Evolutionary conservation across 208 protist genomes (phyloP).

Genomic region (Trypanosoma lewisi): DNA sequence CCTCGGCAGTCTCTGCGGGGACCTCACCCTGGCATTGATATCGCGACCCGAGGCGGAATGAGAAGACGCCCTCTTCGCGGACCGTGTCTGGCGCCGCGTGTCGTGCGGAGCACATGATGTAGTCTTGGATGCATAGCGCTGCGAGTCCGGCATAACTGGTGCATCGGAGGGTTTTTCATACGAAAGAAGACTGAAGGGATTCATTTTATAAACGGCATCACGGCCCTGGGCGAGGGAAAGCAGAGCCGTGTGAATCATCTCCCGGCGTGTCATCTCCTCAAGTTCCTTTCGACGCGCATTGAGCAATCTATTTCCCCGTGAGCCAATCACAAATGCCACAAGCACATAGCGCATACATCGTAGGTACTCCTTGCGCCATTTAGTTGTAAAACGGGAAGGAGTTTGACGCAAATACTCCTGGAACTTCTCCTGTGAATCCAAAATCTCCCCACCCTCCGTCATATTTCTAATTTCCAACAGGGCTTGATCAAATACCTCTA

Average conservation of each 20-base stretch:
- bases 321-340: conserved; percentile 6
- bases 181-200: neutral
- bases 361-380: conserved; percentile 14
- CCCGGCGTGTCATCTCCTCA: conserved; percentile 8
- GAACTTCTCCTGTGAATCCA: conserved; percentile 11
- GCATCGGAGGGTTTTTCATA: neutral
- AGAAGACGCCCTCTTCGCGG: too few relatives aligned
- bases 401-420: conserved; percentile 7
- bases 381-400: neutral
- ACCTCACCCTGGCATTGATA: too few relatives aligned
- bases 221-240: conserved; percentile 21
- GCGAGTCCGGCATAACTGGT: neutral
- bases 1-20: too few relatives aligned
- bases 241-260: conserved; percentile 23
- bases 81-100: too few relatives aligned
- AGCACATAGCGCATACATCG: conserved; percentile 17
- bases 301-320: neutral
- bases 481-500: conserved; percentile 3
- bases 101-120: too few relatives aligned
- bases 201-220: neutral
- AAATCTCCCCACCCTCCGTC: conserved; percentile 4
- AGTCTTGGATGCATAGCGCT: neutral
- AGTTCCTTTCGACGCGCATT: conserved; percentile 10
- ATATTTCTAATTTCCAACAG: neutral
- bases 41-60: too few relatives aligned